phyloP scores from a whole-genome alignment of 257 asterid genomes.

The Solanum chilense region DNA sequence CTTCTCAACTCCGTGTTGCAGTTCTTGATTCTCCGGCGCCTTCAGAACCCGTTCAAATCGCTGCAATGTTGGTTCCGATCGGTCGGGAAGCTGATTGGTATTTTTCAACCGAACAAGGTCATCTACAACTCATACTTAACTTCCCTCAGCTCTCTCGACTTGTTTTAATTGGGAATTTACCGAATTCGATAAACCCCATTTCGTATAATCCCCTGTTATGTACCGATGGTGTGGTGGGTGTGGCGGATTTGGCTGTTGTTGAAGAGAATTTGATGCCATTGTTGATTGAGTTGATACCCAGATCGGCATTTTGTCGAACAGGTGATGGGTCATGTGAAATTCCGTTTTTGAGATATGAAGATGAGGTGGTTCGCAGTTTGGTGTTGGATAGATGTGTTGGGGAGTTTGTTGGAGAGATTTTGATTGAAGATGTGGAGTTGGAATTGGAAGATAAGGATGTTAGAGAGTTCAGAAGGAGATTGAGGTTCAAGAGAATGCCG shows the following conservation, averaged over 20 bases:
- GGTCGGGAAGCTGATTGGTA: conserved; percentile 86
- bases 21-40: conserved; percentile 61
- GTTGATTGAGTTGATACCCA: conserved; percentile 53
- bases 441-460: conserved; percentile 9
- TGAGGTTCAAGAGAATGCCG: conserved; percentile 91
- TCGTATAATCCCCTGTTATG: conserved; percentile 10
- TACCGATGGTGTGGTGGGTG: not conserved
- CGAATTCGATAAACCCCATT: conserved; percentile 10
- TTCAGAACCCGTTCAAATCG: conserved; percentile 10
- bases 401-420: conserved; percentile 55
- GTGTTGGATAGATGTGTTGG: conserved; percentile 57
- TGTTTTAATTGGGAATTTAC: conserved; percentile 35
- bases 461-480: conserved; percentile 63
- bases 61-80: conserved; percentile 67
- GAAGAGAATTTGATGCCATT: conserved; percentile 27
- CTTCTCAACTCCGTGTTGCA: conserved; percentile 41
- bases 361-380: conserved; percentile 36
- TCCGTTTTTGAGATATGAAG: conserved; percentile 50
- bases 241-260: not conserved
- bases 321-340: conserved; percentile 29
- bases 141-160: conserved; percentile 62
- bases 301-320: conserved; percentile 24
- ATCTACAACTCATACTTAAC: conserved; percentile 66
- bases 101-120: conserved; percentile 72
- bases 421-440: conserved; percentile 69